Evolutionary conservation across 2,329 filamentous ascomycete genomes (phyloP).

Genomic region (Plenodomus biglobosus): DNA sequence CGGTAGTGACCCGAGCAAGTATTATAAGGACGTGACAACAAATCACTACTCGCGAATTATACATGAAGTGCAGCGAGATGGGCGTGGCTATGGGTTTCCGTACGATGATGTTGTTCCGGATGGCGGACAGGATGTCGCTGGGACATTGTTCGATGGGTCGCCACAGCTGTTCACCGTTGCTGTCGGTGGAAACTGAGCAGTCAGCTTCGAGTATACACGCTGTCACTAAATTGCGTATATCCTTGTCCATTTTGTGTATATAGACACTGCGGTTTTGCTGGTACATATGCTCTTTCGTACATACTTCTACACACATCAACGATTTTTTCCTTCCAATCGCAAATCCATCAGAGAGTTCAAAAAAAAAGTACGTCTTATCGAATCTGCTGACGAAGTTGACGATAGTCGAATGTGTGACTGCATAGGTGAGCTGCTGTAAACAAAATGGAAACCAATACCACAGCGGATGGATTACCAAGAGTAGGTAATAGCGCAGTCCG

Average conservation of each 20-base stretch:
- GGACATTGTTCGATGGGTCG: conserved; percentile 53
- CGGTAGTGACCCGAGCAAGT: conserved; percentile 31
- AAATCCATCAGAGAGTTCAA: too few species aligned
- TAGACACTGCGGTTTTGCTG: background rate
- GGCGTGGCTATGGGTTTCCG: conserved; percentile 65
- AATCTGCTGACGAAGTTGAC: too few species aligned
- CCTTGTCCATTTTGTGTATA: background rate
- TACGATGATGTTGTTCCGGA: conserved; percentile 68
- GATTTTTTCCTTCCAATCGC: too few species aligned
- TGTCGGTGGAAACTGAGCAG: conserved; percentile 47
- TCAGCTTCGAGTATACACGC: background rate
- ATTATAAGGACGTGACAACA: conserved; percentile 44
- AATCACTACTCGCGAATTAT: conserved; percentile 64
- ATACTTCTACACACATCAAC: background rate
- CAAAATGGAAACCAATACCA: background rate
- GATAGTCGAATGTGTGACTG: background rate
- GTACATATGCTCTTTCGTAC: background rate
- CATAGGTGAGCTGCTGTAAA: background rate
- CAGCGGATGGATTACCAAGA: background rate
- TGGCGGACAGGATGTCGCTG: conserved; percentile 58
- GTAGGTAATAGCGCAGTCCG: background rate
- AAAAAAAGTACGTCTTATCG: too few species aligned
- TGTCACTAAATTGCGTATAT: background rate
- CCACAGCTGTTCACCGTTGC: conserved; percentile 52
- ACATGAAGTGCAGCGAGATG: conserved; percentile 61